Base-by-base conservation (phyloP, 2,329 filamentous ascomycete species). In the Beauveria pseudobassiana region DNA sequence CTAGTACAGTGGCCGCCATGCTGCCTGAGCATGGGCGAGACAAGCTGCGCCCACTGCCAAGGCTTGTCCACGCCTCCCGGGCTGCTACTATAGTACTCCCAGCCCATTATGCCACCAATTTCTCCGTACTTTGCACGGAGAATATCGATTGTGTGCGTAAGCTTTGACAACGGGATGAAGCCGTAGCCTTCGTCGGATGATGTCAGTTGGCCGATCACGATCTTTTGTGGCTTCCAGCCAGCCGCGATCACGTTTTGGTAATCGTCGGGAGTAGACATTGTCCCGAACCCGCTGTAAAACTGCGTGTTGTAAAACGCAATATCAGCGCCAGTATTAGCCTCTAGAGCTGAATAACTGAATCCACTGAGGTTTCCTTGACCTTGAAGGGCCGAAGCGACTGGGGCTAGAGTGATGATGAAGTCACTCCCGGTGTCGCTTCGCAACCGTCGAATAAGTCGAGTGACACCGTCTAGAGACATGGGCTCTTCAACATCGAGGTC, bases 201-300 rank as follows among this genome's bases (percentile, higher is more conserved):
- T 5, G 91, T 96, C 49, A 96, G 80, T 55, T 93, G 78, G 0
- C 92, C 91, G 55, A 91, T 78, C 1, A 96, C 89, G 2, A 96
- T 79, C 67, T 87, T 88, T 14, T 82, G 75, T 1, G 89, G 81
- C 1, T 82, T 78, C 86, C 89, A 96, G 1, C 90, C 90, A n/a
- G 79, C 75, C 6, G 77, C 74, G 4, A 83, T 67, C 40, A 82
- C 75, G 18, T 68, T 65, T 43, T 79, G 75, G 67, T 79, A 84
- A 61, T 74, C 72, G 5, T 67, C 57, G 0, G 79, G 69, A 20
- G 67, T 75, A 24, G 68, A 69, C 65, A 80, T 75, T 64, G 77
- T 78, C 1, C 90, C 90, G 85, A 90, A 96, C 0, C 90, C 90
- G 68, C 88, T 93, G 77, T 96, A 96, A 73, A 96, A 95, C 70